phyloP scores from a whole-genome alignment of 176 grass and related monocot species.

The Saccharum officinarum region DNA sequence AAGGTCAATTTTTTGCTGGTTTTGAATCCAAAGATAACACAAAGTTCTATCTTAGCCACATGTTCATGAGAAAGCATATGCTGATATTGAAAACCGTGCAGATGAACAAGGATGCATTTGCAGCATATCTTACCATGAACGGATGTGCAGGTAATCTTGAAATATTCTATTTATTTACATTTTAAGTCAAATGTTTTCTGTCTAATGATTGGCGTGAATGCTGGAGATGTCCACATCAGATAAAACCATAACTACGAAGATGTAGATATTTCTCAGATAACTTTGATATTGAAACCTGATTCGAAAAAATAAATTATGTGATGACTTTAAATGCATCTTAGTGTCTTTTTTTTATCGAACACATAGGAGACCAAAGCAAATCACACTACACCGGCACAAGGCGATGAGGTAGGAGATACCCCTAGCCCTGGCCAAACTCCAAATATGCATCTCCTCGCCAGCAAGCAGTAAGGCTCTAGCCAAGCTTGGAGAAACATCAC shows the following conservation, averaged over 20 bases:
- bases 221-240: background rate
- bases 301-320: background rate
- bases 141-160: slow-evolving; percentile 75
- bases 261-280: background rate
- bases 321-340: slow-evolving; percentile 15
- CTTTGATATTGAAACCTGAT: background rate
- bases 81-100: slow-evolving; percentile 42
- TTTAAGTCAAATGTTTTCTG: slow-evolving; percentile 17
- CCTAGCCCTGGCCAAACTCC: background rate
- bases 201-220: background rate
- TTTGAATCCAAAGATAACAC: background rate
- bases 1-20: background rate
- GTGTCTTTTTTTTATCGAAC: background rate
- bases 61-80: background rate
- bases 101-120: slow-evolving; percentile 86
- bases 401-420: background rate
- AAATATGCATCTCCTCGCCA: background rate
- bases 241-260: background rate
- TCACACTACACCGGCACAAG: background rate
- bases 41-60: no score
- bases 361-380: background rate
- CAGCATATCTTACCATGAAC: slow-evolving; percentile 61
- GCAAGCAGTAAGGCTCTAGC: background rate
- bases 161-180: slow-evolving; percentile 19
- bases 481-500: background rate